Evolutionary conservation across 345 rosid species (phyloP).

Genomic region (Nasturtium officinale): DNA sequence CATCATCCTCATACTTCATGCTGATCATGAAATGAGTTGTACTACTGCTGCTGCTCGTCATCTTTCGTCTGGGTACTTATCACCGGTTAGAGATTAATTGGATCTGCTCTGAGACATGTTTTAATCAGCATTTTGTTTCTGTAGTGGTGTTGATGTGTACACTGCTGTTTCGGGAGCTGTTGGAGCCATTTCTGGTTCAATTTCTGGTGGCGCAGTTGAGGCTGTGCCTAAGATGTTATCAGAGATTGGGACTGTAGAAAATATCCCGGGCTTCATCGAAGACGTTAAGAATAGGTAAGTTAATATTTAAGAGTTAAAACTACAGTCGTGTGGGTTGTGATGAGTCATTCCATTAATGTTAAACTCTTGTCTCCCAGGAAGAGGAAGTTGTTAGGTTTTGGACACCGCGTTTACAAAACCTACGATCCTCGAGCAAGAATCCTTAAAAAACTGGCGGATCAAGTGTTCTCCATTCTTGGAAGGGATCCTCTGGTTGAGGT

Average conservation of each 20-base stretch:
- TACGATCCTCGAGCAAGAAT: conserved; percentile 89
- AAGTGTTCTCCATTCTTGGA: conserved; percentile 93
- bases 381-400: conserved; percentile 92
- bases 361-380: conserved; percentile 47
- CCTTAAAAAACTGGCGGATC: conserved; percentile 79
- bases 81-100: conserved; percentile 8
- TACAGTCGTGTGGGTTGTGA: background rate
- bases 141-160: conserved; percentile 92
- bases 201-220: conserved; percentile 97
- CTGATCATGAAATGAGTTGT: conserved; percentile 98
- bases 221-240: conserved; percentile 88
- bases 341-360: background rate
- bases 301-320: background rate
- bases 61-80: conserved; percentile 82
- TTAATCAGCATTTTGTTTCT: conserved; percentile 17
- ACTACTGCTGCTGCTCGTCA: conserved; percentile 93
- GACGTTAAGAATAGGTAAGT: conserved; percentile 81
- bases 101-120: conserved; percentile 11
- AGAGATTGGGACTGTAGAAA: conserved; percentile 84
- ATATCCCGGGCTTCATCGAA: conserved; percentile 81
- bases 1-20: conserved; percentile 79
- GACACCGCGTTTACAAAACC: conserved; percentile 94
- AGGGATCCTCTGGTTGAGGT: conserved; percentile 96
- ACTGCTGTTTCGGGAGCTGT: conserved; percentile 93
- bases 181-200: conserved; percentile 92